These are phyloP conservation scores for Paecilomyces dactylethromorphus DNA, from an alignment of 2,329 filamentous ascomycete species.

Conservation along the genomic window DNA sequence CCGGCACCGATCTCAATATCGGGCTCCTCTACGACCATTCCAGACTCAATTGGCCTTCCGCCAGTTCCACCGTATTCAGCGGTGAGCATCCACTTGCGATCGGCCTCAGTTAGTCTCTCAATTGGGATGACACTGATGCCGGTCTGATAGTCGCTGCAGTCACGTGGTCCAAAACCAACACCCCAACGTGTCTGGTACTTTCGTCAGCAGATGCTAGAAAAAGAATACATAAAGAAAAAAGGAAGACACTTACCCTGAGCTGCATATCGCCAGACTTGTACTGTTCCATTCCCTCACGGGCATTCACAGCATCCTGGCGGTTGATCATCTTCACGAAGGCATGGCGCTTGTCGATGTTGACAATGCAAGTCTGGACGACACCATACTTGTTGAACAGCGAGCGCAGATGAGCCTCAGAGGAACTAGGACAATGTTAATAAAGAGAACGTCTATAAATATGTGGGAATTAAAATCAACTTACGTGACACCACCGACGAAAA, in stretches of 20 bases:
- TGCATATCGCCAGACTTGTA: constrained; percentile 65
- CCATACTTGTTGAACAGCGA: constrained; percentile 75
- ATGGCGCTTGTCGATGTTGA: constrained; percentile 96
- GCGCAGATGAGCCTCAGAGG: constrained; percentile 74
- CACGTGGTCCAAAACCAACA: constrained; percentile 90
- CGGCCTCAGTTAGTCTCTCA: constrained; percentile 84
- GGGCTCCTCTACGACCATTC: constrained; percentile 90
- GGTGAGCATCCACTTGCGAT: constrained; percentile 93
- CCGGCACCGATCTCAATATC: constrained; percentile 98
- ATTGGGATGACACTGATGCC: constrained; percentile 93
- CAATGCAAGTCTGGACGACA: constrained; percentile 91
- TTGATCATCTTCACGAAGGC: constrained; percentile 98
- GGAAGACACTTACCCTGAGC: constrained; percentile 54
- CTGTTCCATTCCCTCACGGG: constrained; percentile 83
- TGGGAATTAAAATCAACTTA: constrained; percentile 42
- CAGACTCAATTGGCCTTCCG: constrained; percentile 69
- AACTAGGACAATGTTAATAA: constrained; percentile 38
- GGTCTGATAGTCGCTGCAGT: constrained; percentile 92
- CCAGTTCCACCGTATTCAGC: constrained; percentile 92
- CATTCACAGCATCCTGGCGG: constrained; percentile 73
- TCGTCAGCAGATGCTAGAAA: constrained; percentile 17
- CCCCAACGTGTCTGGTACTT: constrained; percentile 80
- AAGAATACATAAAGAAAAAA: not conserved
- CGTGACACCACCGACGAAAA: constrained; percentile 95
- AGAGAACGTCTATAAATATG: constrained; percentile 1